Evolutionary conservation across 176 grass and related monocot genomes (phyloP).

Genomic region (Bromus sterilis): DNA sequence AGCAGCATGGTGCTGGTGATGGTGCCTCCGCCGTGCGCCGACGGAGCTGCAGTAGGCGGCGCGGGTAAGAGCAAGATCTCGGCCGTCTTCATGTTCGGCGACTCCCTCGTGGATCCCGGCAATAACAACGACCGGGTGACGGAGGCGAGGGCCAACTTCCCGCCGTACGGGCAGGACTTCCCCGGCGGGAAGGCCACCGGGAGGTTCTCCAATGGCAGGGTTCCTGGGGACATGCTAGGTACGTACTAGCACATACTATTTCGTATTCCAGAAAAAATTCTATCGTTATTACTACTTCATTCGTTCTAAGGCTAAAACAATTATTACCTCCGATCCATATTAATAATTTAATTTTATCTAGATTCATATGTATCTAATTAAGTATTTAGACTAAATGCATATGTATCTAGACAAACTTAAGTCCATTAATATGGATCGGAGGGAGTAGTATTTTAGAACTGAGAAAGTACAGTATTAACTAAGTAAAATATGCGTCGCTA

Average conservation of each 20-base stretch:
- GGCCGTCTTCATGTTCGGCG: slow-evolving; percentile 35
- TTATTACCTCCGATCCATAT: no score
- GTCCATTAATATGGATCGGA: no score
- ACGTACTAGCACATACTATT: not conserved
- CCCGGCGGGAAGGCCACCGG: slow-evolving; percentile 25
- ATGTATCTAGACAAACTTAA: no score
- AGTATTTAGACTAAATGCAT: no score
- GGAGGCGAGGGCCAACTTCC: slow-evolving; percentile 42
- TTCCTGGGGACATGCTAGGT: slow-evolving; percentile 38
- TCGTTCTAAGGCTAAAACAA: no score
- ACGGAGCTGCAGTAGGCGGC: not conserved
- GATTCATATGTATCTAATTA: no score
- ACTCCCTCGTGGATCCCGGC: slow-evolving; percentile 43
- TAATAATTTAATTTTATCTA: no score
- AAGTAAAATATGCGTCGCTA: no score
- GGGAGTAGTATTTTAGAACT: no score
- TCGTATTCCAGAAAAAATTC: no score
- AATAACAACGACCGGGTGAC: slow-evolving; percentile 37
- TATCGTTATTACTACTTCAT: no score
- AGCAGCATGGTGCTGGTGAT: not conserved
- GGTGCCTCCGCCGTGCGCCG: not conserved
- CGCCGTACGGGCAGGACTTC: slow-evolving; percentile 45
- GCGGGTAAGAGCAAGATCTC: not conserved
- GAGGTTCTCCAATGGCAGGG: slow-evolving; percentile 43
- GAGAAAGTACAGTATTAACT: no score